Base-by-base conservation (phyloP, 441 rosid species). In the Adansonia madagascariensis region DNA sequence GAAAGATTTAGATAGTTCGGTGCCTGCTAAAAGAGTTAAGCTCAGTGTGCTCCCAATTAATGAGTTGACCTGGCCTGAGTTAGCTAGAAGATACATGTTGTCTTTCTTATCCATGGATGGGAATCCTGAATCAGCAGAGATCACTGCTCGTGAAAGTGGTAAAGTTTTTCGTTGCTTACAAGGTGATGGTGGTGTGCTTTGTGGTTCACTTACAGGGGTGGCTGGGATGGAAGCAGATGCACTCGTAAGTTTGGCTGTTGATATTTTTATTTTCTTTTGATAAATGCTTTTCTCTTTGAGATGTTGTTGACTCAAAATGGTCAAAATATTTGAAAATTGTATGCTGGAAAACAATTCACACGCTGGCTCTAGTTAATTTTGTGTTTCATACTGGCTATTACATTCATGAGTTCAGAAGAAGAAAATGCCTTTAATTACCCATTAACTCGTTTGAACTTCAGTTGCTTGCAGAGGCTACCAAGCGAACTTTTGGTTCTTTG, bases 221-320 rank as follows among this genome's bases (percentile, higher is more conserved):
- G 95, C 90, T 78, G 98, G 97, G 77, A 92, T 97, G 95, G 99
- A 94, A 90, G 98, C 97, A 6, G 98, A 97, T 87, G 97, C 99
- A 73, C 80, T 91, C 78, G 99, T 97, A 93, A 92, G 95, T 87
- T 87, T 78, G 60, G 20, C 20, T 73, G 74, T 75, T 75, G 57
- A 27, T 80, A 39, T 57, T 56, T 68, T 59, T 14, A 52, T 67
- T 76, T 55, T 67, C 59, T 41, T 73, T 56, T 71, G 12, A 8
- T 66, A 31, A 57, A 15, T 17, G 79, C 46, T 57, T 53, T 75
- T 43, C 41, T 41, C 59, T 17, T 35, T 39, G 49, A 12, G 41
- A 73, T 12, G 14, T 57, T 56, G 65, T 57, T 57, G 53, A 69
- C 73, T 24, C 44, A 69, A 69, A 24, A 50, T 46, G 44, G 1